Evolutionary conservation across 2,329 filamentous ascomycete genomes (phyloP).

Genomic region (Aspergillus hortae): DNA sequence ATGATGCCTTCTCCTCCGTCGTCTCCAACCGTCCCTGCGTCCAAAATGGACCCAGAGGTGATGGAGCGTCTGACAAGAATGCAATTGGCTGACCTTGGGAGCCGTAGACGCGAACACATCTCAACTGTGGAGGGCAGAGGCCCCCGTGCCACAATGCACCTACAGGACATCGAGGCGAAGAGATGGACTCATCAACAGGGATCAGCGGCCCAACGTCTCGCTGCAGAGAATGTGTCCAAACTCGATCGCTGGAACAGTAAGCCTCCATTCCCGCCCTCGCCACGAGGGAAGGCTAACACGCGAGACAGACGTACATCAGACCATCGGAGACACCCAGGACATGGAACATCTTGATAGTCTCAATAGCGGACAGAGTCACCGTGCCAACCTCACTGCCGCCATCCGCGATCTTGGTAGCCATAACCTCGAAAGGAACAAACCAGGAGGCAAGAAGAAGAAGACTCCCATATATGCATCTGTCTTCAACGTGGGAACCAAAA

Average conservation of each 20-base stretch:
- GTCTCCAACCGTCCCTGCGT: neutral
- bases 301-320: conserved; percentile 27
- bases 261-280: conserved; percentile 1
- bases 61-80: neutral
- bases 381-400: conserved; percentile 23
- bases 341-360: conserved; percentile 30
- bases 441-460: conserved; percentile 1
- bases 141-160: conserved; percentile 6
- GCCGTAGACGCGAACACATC: conserved; percentile 33
- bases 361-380: conserved; percentile 38
- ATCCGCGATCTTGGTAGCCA: conserved; percentile 18
- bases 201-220: conserved; percentile 24
- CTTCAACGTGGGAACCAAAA: conserved; percentile 2
- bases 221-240: conserved; percentile 20
- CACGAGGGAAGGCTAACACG: conserved; percentile 6
- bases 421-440: conserved; percentile 2
- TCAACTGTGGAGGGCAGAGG: conserved; percentile 27
- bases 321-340: conserved; percentile 26
- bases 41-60: neutral
- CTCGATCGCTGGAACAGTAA: conserved; percentile 34
- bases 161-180: conserved; percentile 26
- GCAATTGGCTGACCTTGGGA: conserved; percentile 29
- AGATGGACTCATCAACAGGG: conserved; percentile 29
- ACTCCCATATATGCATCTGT: too few relatives aligned
- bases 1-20: neutral